Evolutionary conservation across 768 basidiomycete species (phyloP), one percentile per base, ranked within the genome.

Genomic region (Leccinellum luteum): DNA sequence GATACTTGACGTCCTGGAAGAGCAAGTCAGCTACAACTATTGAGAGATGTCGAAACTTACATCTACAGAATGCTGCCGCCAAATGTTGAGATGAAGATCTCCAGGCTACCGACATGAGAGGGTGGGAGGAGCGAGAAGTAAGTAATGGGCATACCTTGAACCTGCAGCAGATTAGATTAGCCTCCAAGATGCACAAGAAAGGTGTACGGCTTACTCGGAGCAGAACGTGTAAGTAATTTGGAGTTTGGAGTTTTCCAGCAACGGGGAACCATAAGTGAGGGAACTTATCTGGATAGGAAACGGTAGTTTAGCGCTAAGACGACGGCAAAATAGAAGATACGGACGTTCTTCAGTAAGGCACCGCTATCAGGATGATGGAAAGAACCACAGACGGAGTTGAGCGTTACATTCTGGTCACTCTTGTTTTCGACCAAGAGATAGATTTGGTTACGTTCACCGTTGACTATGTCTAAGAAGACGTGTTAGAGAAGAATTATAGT

Each of bases 361-460:
- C 84, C 78, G 4, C 81, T 83, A 48, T 87, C 82, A 6, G 87
- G 79, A 62, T 89, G 75, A 60, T 84, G 81, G 64, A 93, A 76
- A 34, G 89, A 85, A 44, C 87, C 90, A 52, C 82, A 79, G 57
- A 89, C 78, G 63, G 74, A 80, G 58, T 84, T 69, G 17, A 93
- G 74, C 2, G 89, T 90, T 50, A 89, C 78, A 60, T 92, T 89
- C 64, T 79, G 80, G 63, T 81, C 82, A 12, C 88, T 87, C 70
- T 83, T 88, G 73, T 91, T 94, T 72, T 91, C 90, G 13, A 93
- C 78, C 27, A 78, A 72, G 50, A 94, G 72, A 25, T 73, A 73
- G 32, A 94, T 74, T 31, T 80, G 74, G 68, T 92, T 94, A 67
- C 81, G 84, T 77, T 91, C 89, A 57, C 91, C 91, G 64, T 94